A percentile compares a stretch with the other conserved stretches of the same genome.
Evolutionary conservation across 768 basidiomycete species (phyloP).

Genomic region (Amylocystis lapponica): DNA sequence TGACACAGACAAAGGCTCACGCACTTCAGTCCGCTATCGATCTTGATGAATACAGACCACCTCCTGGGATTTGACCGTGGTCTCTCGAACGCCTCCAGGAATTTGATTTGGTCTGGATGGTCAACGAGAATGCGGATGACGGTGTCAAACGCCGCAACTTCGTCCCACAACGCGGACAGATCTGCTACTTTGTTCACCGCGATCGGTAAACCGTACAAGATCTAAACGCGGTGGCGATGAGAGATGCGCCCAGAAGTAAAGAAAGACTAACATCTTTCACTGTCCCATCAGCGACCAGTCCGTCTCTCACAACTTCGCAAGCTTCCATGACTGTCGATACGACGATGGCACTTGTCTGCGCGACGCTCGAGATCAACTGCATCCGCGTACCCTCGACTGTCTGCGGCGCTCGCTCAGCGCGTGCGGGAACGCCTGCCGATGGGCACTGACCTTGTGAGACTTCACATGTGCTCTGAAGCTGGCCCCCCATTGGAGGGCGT

Average conservation of each 20-base stretch:
- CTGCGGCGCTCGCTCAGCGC: constrained; percentile 20
- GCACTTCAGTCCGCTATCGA: constrained; percentile 75
- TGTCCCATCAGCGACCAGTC: constrained; percentile 62
- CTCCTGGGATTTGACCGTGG: constrained; percentile 31
- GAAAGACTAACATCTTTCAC: constrained; percentile 65
- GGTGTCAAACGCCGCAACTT: constrained; percentile 50
- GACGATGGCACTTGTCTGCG: constrained; percentile 55
- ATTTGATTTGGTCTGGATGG: constrained; percentile 64
- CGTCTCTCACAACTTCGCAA: constrained; percentile 63
- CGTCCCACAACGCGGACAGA: constrained; percentile 52
- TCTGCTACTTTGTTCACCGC: constrained; percentile 67
- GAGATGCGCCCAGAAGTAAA: no score
- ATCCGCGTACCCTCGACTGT: constrained; percentile 70
- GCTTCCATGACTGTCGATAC: constrained; percentile 85
- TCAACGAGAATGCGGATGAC: constrained; percentile 67
- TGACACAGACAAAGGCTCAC: constrained; percentile 18
- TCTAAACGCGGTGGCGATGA: constrained; percentile 37
- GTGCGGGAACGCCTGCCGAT: neutral
- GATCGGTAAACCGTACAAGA: constrained; percentile 77
- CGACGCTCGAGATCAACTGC: constrained; percentile 53
- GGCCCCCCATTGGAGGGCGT: constrained; percentile 61
- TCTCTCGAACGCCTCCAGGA: constrained; percentile 56
- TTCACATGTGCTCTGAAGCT: constrained; percentile 81
- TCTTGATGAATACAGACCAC: constrained; percentile 80
- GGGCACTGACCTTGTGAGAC: constrained; percentile 60